Percentiles rank a stretch among this genome's conserved stretches.
These are phyloP conservation scores for Eimeria acervulina DNA, from an alignment of 169 alveolate species.

Conservation along the genomic window DNA sequence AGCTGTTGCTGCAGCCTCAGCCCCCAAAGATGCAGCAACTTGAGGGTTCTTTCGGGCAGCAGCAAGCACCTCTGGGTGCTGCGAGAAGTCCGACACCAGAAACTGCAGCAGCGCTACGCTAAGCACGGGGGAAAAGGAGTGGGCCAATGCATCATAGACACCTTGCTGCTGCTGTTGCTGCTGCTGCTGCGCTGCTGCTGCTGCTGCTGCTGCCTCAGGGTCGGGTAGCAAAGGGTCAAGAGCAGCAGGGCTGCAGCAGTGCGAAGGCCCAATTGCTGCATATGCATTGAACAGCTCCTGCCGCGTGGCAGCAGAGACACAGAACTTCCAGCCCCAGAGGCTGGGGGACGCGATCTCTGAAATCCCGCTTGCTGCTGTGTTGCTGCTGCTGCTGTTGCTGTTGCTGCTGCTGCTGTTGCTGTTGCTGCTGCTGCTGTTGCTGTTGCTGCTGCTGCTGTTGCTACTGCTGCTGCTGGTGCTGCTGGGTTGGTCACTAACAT, in stretches of 20 bases:
- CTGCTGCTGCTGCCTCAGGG: too few relatives aligned
- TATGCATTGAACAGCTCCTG: constrained; percentile 4
- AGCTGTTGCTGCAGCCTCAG: constrained; percentile 10
- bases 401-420: too few relatives aligned
- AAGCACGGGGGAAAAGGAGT: constrained; percentile 4
- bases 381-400: constrained; percentile 1
- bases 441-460: constrained; percentile 51
- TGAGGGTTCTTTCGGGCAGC: constrained; percentile 24
- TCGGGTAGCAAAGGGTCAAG: not conserved
- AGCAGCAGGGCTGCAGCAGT: constrained; percentile 5
- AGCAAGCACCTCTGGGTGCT: constrained; percentile 56
- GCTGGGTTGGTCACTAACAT: not conserved
- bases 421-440: constrained; percentile 45
- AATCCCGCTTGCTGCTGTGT: not conserved
- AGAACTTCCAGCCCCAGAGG: constrained; percentile 49
- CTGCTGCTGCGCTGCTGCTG: too few relatives aligned
- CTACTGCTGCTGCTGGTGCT: not conserved
- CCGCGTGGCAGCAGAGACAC: constrained; percentile 23
- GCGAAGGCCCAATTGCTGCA: constrained; percentile 31
- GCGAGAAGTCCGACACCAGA: constrained; percentile 63
- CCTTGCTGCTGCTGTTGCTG: not conserved
- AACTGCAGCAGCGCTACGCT: constrained; percentile 57
- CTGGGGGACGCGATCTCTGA: not conserved
- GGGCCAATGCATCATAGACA: constrained; percentile 15
- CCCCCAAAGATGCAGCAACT: constrained; percentile 48